Conservation (phyloP, 2,329 filamentous ascomycete genomes). For the Trichoderma hamatum region DNA sequence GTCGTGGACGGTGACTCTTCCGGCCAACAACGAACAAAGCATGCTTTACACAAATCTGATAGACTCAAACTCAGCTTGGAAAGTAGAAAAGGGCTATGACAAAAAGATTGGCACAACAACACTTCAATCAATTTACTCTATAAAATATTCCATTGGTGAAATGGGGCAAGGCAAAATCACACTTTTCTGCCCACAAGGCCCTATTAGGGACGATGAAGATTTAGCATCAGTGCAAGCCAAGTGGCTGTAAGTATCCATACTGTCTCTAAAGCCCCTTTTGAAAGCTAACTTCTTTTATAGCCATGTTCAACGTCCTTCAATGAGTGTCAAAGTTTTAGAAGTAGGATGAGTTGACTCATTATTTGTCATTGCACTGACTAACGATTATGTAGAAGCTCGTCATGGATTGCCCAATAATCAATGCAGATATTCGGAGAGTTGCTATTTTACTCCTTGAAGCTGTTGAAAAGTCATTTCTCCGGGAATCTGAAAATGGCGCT, state of each 20-base stretch:
- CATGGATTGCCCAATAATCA: neutral
- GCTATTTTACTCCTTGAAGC: neutral
- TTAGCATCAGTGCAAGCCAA: neutral
- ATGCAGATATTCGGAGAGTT: neutral
- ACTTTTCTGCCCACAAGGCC: neutral
- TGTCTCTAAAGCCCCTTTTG: neutral
- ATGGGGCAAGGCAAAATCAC: neutral
- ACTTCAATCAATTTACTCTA: neutral
- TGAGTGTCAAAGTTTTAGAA: neutral
- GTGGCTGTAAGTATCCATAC: slow-evolving; percentile 1
- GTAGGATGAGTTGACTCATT: neutral
- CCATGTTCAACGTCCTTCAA: neutral
- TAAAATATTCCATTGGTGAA: neutral
- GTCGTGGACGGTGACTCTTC: neutral
- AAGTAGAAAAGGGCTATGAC: neutral
- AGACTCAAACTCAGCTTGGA: slow-evolving; percentile 4
- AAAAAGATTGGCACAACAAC: neutral
- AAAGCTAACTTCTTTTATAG: neutral
- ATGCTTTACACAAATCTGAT: neutral
- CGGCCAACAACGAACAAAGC: neutral
- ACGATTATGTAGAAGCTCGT: neutral
- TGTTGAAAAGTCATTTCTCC: neutral
- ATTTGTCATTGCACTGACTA: neutral
- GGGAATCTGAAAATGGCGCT: slow-evolving; percentile 6
- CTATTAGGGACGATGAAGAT: neutral